A percentile compares a stretch with the other conserved stretches of the same genome.
These are phyloP conservation scores for Gardenia jasminoides DNA, from an alignment of 257 asterid species.

Conservation along the genomic window DNA sequence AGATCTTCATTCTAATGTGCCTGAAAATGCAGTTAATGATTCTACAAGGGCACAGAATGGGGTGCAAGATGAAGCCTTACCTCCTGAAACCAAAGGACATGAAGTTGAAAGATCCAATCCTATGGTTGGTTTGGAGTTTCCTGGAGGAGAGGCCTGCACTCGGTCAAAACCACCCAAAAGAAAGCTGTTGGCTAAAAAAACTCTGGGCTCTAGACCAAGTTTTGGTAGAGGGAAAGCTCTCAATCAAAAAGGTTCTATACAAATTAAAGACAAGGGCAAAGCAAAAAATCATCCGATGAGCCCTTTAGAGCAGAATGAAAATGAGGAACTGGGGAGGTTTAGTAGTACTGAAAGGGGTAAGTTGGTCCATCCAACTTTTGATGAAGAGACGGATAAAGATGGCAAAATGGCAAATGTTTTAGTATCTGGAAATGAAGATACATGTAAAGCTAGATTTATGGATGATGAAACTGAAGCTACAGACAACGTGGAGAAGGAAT, in stretches of 20 bases:
- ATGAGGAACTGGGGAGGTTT: constrained; percentile 20
- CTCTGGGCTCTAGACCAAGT: constrained; percentile 48
- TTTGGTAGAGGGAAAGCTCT: constrained; percentile 32
- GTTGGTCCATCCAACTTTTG: constrained; percentile 21
- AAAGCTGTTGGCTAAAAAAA: constrained; percentile 50
- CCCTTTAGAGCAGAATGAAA: constrained; percentile 26
- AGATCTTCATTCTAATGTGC: constrained; percentile 21
- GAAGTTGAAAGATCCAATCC: constrained; percentile 24
- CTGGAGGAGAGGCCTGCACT: constrained; percentile 29
- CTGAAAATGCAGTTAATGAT: constrained; percentile 27
- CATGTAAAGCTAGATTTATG: constrained; percentile 17
- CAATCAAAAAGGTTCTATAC: constrained; percentile 44
- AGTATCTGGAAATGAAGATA: constrained; percentile 13
- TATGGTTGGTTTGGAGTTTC: constrained; percentile 26
- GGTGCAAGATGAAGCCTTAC: constrained; percentile 27
- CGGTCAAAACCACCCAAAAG: constrained; percentile 34
- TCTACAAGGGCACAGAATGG: constrained; percentile 28
- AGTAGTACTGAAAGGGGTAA: constrained; percentile 29
- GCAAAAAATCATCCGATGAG: constrained; percentile 20
- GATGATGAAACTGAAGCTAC: constrained; percentile 52
- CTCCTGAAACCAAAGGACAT: constrained; percentile 21
- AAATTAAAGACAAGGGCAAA: constrained; percentile 30
- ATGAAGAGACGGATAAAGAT: constrained; percentile 12
- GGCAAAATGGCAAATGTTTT: constrained; percentile 5
- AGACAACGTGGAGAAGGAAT: constrained; percentile 29